A percentile compares a stretch with the other conserved stretches of the same genome.
Conservation (phyloP, 331 rosid species). For the Prunus yedoensis region DNA sequence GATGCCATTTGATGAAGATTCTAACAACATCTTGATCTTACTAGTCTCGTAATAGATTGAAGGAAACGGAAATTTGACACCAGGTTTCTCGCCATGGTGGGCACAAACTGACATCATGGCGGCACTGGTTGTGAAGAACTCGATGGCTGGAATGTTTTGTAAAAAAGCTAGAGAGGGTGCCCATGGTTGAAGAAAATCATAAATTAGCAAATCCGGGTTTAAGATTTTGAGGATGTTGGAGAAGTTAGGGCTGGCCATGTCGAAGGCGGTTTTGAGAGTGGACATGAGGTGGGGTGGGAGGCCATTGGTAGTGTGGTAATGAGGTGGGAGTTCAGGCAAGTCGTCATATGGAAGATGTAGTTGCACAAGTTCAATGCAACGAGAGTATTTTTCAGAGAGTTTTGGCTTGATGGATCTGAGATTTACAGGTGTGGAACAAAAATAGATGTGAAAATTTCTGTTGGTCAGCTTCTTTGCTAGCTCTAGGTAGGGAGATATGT, state of each 20-base stretch:
- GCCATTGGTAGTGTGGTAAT: slow-evolving; percentile 13
- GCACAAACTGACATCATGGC: neutral
- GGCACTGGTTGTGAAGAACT: slow-evolving; percentile 6
- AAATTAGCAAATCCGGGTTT: slow-evolving; percentile 26
- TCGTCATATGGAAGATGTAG: slow-evolving; percentile 28
- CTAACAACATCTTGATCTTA: neutral
- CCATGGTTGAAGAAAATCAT: slow-evolving; percentile 31
- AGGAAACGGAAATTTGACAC: slow-evolving; percentile 14
- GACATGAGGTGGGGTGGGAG: slow-evolving; percentile 24
- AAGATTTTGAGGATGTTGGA: slow-evolving; percentile 14
- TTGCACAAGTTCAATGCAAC: slow-evolving; percentile 9
- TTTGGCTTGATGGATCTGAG: slow-evolving; percentile 18
- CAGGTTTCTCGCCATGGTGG: neutral
- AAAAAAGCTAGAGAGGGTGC: slow-evolving; percentile 21
- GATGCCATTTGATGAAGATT: neutral
- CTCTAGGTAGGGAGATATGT: slow-evolving; percentile 32
- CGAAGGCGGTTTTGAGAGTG: slow-evolving; percentile 21
- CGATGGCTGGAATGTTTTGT: too few species aligned
- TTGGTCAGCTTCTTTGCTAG: slow-evolving; percentile 20
- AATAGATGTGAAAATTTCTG: slow-evolving; percentile 13
- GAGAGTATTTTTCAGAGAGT: neutral
- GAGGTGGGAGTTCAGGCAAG: slow-evolving; percentile 14
- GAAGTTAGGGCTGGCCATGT: slow-evolving; percentile 21
- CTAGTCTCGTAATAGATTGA: neutral
- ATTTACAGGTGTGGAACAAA: slow-evolving; percentile 22